Conservation (phyloP, 352 stramenopile genomes). For the Pythium periplocum region DNA sequence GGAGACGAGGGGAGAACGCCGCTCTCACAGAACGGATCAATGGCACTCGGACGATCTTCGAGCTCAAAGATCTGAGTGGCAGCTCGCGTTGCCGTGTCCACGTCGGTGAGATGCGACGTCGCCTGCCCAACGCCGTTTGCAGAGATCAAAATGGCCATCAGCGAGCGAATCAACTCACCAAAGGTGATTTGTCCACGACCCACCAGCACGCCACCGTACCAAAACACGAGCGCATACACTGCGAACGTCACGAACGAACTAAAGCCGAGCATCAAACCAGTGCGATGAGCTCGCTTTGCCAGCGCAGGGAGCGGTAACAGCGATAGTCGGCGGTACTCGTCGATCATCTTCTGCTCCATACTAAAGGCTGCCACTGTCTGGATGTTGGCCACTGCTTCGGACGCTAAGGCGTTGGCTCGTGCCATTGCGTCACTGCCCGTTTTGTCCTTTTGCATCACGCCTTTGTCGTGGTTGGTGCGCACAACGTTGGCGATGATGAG, state of each 20-base stretch:
- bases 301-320: constrained; percentile 3
- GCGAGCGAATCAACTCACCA: constrained; percentile 27
- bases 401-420: constrained; percentile 13
- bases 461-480: constrained; percentile 24
- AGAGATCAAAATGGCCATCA: constrained; percentile 43
- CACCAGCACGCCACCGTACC: constrained; percentile 27
- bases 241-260: constrained; percentile 22
- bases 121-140: constrained; percentile 27
- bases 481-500: constrained; percentile 36
- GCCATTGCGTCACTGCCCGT: constrained; percentile 1
- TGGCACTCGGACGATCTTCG: constrained; percentile 15
- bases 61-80: constrained; percentile 32
- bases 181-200: constrained; percentile 29
- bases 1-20: not conserved
- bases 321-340: constrained; percentile 16
- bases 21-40: not conserved
- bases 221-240: constrained; percentile 22
- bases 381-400: constrained; percentile 27
- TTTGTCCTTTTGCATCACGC: not conserved
- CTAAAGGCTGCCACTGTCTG: constrained; percentile 51
- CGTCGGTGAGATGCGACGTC: constrained; percentile 25
- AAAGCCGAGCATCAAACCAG: constrained; percentile 14
- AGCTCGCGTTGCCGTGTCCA: constrained; percentile 72
- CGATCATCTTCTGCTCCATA: constrained; percentile 12
- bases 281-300: constrained; percentile 8